Evolutionary conservation across 1,139 yeast species (phyloP), one percentile per base, ranked within the genome.

Genomic region (Hyphopichia buzzinii): DNA sequence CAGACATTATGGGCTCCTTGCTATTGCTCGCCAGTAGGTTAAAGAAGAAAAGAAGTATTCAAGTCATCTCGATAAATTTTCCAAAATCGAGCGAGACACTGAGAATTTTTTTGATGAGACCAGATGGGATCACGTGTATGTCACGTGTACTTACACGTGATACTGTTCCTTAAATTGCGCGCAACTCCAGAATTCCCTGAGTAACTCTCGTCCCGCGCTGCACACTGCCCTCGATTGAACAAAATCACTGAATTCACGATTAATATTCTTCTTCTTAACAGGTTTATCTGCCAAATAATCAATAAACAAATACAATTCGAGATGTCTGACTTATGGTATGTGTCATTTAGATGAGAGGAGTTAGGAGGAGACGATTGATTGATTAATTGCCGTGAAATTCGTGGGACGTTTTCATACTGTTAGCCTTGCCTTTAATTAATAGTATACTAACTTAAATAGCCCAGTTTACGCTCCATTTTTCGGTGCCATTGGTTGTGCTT

Each of bases 401-500:
- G n/a, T n/a, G n/a, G n/a, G n/a, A n/a, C n/a, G n/a, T n/a, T n/a
- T n/a, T n/a, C n/a, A n/a, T n/a, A 21, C 7, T 21, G 24, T 7
- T 21, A 21, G 7, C 7, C 8, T 21, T 11, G 24, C 11, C 11
- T 21, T 21, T 21, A 8, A 11, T 21, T 21, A 11, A 21, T 21
- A 7, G 11, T 8, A 12, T 53, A 54, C 60, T 55, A 54, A 54
- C 59, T 24, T 3, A 7, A 12, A 3, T 59, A 80, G 87, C 64
- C 88, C 88, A 57, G 87, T 81, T 67, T 81, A 81, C 61, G 87
- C 88, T 60, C 96, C 97, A 63, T 89, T 89, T 74, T 87, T 89
- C 64, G 96, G 96, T 62, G 90, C 97, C 54, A 87, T 92, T 64
- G 98, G 98, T 60, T 94, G 98, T 76, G 96, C 98, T 44, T 90